Evolutionary conservation across 371 early-diverging fungal species (phyloP).

Genomic region (Rhizopus sp.): DNA sequence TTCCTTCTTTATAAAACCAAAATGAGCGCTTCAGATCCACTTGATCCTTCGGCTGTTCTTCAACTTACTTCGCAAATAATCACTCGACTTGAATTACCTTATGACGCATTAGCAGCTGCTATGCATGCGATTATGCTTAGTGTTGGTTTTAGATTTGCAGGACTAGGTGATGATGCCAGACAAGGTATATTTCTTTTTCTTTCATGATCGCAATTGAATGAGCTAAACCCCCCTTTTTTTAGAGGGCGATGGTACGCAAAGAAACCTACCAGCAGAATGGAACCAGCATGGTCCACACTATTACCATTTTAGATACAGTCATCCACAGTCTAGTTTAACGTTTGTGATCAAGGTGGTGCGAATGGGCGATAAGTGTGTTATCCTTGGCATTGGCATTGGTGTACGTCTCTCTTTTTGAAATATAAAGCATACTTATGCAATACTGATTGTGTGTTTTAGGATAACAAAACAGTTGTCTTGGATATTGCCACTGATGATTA

Average conservation of each 20-base stretch:
- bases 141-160: constrained; percentile 63
- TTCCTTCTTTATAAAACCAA: constrained; percentile 2
- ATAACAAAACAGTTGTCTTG: constrained; percentile 62
- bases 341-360: constrained; percentile 72
- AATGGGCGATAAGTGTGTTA: constrained; percentile 61
- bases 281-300: constrained; percentile 52
- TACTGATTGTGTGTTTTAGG: constrained; percentile 29
- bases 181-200: constrained; percentile 29
- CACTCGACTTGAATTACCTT: constrained; percentile 36
- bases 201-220: constrained; percentile 4
- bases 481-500: constrained; percentile 57
- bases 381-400: constrained; percentile 70
- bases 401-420: constrained; percentile 31
- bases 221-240: constrained; percentile 1
- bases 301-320: constrained; percentile 71
- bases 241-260: constrained; percentile 41
- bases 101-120: constrained; percentile 60
- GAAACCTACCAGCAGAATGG: constrained; percentile 57
- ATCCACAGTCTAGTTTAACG: constrained; percentile 69
- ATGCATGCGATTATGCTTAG: constrained; percentile 62
- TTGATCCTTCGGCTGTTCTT: constrained; percentile 45
- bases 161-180: constrained; percentile 64
- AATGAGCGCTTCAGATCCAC: constrained; percentile 17
- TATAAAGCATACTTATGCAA: background rate
- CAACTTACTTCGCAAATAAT: constrained; percentile 28